Conservation (phyloP, 352 stramenopile species). For the Pythium coloratum region DNA sequence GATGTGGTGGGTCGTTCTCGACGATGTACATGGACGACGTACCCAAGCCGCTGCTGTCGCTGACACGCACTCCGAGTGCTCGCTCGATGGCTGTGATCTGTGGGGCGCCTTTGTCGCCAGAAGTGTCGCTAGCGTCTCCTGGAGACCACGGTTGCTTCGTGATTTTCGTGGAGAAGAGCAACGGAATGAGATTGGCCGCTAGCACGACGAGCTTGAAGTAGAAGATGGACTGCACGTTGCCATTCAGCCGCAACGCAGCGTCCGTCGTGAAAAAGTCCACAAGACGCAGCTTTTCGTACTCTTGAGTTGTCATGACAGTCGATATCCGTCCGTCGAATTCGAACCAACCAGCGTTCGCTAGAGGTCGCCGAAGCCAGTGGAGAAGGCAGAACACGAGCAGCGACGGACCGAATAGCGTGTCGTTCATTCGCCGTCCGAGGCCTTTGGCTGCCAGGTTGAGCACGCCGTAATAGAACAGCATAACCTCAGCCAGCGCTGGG, state of each 20-base stretch:
- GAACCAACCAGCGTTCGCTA: constrained; percentile 24
- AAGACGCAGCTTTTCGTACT: constrained; percentile 13
- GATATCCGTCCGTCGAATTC: constrained; percentile 31
- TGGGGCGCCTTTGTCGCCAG: background rate
- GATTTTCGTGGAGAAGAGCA: constrained; percentile 21
- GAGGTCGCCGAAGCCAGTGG: constrained; percentile 27
- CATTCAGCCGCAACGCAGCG: constrained; percentile 33
- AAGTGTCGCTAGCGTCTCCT: background rate
- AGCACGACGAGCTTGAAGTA: constrained; percentile 42
- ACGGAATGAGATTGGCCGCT: constrained; percentile 33
- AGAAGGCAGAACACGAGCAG: constrained; percentile 29
- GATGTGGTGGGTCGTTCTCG: too few species aligned
- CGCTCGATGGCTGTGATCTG: background rate
- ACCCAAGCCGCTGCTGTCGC: background rate
- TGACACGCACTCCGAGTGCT: background rate
- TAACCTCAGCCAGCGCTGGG: constrained; percentile 29
- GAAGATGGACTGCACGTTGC: constrained; percentile 35
- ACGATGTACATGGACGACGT: background rate
- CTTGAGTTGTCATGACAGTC: constrained; percentile 25
- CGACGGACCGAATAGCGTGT: constrained; percentile 36
- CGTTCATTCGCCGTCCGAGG: constrained; percentile 30
- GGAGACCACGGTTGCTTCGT: background rate
- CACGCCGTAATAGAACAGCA: constrained; percentile 31
- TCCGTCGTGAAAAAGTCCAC: constrained; percentile 41
- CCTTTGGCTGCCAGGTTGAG: constrained; percentile 35